These are phyloP conservation scores for Microstegium vimineum DNA, from an alignment of 176 grass and related monocot species.

Conservation along the genomic window DNA sequence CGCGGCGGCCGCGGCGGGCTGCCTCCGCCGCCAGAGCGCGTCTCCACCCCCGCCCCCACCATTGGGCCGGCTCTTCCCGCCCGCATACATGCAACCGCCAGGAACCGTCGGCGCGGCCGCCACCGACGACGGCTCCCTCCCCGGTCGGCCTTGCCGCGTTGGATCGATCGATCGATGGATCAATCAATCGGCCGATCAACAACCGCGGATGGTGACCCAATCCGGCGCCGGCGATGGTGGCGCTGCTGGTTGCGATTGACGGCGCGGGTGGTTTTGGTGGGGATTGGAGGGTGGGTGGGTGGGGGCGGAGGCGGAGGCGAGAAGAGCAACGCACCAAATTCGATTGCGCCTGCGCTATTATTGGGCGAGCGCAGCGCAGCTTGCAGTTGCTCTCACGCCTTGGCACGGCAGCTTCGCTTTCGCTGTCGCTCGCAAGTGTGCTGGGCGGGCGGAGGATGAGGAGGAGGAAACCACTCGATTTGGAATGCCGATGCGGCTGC, in stretches of 20 bases:
- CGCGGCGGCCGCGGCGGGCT: not conserved
- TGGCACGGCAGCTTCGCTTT: not conserved
- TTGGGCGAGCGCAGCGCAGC: conserved; percentile 15
- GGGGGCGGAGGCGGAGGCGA: not conserved
- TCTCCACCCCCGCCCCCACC: conserved; percentile 1
- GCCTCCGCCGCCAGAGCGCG: conserved; percentile 10
- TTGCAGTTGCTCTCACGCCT: not conserved
- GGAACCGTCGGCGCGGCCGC: not conserved
- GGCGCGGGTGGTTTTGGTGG: conserved; percentile 3
- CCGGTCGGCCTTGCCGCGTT: not conserved
- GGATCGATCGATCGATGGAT: not conserved
- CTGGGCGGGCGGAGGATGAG: not conserved
- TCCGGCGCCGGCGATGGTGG: too few species aligned
- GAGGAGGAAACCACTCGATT: not conserved
- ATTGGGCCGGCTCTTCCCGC: conserved; percentile 23
- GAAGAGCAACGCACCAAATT: not conserved
- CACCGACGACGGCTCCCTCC: not conserved
- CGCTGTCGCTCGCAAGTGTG: not conserved
- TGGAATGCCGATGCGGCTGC: not conserved
- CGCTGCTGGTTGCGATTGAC: not conserved
- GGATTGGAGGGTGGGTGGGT: not conserved
- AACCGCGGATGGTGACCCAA: not conserved
- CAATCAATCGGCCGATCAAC: not conserved
- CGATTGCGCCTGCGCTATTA: conserved; percentile 22
- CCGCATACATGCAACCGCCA: conserved; percentile 53